A percentile compares a stretch with the other conserved stretches of the same genome.
phyloP scores from a whole-genome alignment of 2,329 filamentous ascomycete species.

The Pestalotiopsis sp. region DNA sequence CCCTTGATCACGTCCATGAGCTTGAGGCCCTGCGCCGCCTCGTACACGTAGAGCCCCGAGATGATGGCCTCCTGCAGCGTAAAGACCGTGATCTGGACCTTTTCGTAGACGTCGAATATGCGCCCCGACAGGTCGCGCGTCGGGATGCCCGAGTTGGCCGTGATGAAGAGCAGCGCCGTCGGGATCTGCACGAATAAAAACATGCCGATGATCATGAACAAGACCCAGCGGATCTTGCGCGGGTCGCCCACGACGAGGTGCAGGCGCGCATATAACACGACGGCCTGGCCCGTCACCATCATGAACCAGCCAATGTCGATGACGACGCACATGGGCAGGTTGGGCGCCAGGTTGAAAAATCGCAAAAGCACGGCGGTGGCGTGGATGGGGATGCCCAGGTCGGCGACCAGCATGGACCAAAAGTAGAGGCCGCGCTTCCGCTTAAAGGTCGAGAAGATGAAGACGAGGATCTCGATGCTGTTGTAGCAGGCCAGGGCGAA shows the following conservation, averaged over 20 bases:
- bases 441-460: conserved; percentile 39
- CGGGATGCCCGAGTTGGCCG: conserved; percentile 11
- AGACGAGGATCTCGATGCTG: conserved; percentile 38
- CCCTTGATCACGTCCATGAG: conserved; percentile 28
- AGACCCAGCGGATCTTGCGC: conserved; percentile 47
- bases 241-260: conserved; percentile 58
- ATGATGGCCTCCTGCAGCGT: conserved; percentile 47
- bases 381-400: conserved; percentile 21
- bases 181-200: conserved; percentile 56
- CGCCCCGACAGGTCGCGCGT: background rate
- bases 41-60: conserved; percentile 53
- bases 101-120: conserved; percentile 25
- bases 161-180: conserved; percentile 47
- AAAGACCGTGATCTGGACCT: conserved; percentile 45
- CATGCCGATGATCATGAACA: conserved; percentile 59
- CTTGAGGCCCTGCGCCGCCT: conserved; percentile 43
- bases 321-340: conserved; percentile 18
- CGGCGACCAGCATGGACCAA: conserved; percentile 39
- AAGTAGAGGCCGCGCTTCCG: conserved; percentile 43
- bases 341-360: conserved; percentile 19
- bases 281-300: conserved; percentile 60
- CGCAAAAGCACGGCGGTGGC: conserved; percentile 18
- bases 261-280: conserved; percentile 62
- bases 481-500: conserved; percentile 25
- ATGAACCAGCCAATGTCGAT: conserved; percentile 54